Evolutionary conservation across 192 early-diverging fungal genomes (phyloP).

Genomic region (Geranomyces variabilis): DNA sequence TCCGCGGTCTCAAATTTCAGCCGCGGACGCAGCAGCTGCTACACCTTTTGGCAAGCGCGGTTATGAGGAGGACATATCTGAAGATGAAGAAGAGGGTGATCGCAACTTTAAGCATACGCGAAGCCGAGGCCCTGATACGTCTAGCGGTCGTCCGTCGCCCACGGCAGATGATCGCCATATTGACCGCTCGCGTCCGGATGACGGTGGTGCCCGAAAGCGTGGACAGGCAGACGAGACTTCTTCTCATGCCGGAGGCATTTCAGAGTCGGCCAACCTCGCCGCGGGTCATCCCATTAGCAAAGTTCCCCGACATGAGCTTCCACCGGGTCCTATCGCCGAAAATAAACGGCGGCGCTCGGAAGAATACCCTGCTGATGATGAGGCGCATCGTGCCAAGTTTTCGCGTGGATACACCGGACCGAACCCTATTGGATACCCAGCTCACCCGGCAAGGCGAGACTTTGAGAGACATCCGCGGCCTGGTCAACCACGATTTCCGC

Average conservation of each 20-base stretch:
- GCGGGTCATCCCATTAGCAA: background rate
- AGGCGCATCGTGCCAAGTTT: conserved; percentile 11
- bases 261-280: background rate
- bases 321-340: background rate
- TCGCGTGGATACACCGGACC: conserved; percentile 11
- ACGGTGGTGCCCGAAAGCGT: conserved; percentile 1
- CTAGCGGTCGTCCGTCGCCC: conserved; percentile 6
- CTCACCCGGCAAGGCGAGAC: background rate
- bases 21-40: too few species aligned
- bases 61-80: conserved; percentile 52
- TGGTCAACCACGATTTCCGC: conserved; percentile 8
- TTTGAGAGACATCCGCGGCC: conserved; percentile 1
- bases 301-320: conserved; percentile 10
- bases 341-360: conserved; percentile 31
- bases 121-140: background rate
- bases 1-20: too few species aligned
- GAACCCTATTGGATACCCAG: background rate
- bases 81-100: conserved; percentile 68
- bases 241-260: background rate
- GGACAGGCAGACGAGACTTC: background rate
- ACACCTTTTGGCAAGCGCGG: background rate
- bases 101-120: conserved; percentile 73
- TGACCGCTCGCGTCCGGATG: background rate
- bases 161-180: conserved; percentile 5
- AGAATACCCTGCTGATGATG: conserved; percentile 22